Percentiles rank a stretch among this genome's conserved stretches.
Conservation (phyloP, 305 asterid genomes). For the Solanum hybrid region DNA sequence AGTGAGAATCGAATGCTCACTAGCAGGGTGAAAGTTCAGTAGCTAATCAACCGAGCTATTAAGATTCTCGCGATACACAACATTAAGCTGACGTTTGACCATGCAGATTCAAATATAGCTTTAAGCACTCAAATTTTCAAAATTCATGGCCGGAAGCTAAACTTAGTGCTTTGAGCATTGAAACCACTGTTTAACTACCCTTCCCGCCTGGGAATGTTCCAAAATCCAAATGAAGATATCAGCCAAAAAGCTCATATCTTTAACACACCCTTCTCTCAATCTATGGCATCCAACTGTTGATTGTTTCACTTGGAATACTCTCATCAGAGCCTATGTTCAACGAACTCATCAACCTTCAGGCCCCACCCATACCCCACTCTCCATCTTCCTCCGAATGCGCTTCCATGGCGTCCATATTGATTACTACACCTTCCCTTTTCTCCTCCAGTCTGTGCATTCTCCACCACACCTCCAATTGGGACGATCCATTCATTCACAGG, state of each 20-base stretch:
- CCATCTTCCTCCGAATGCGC: slow-evolving; percentile 15
- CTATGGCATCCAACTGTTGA: slow-evolving; percentile 8
- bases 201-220: too few species aligned
- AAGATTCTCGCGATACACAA: too few species aligned
- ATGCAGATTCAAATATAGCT: neutral
- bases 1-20: accelerated
- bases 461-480: slow-evolving; percentile 4
- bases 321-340: slow-evolving; percentile 9
- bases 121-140: too few species aligned
- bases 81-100: neutral
- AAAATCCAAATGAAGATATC: neutral
- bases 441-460: slow-evolving; percentile 6
- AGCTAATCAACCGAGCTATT: neutral
- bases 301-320: slow-evolving; percentile 14
- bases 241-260: neutral
- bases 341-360: neutral
- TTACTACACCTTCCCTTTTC: slow-evolving; percentile 17
- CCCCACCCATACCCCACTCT: slow-evolving; percentile 1
- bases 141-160: neutral
- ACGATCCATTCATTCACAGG: slow-evolving; percentile 4
- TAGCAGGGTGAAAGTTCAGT: neutral
- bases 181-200: neutral
- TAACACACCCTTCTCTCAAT: slow-evolving; percentile 8
- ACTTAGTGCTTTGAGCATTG: neutral
- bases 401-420: slow-evolving; percentile 3